Conservation (phyloP, 2,329 filamentous ascomycete genomes). For the Myriosclerotinia duriaeana region DNA sequence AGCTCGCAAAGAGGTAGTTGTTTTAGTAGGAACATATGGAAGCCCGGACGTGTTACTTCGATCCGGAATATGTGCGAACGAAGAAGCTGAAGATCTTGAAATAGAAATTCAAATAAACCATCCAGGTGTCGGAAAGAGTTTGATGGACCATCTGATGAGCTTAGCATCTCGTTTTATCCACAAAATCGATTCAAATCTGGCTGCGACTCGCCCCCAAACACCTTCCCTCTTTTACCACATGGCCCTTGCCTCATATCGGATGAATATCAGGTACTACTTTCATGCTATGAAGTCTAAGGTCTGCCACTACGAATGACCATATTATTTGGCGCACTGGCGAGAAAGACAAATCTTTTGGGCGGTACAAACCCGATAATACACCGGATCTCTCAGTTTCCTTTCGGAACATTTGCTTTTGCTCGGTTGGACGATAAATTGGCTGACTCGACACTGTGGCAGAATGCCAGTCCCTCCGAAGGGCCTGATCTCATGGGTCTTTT, state of each 20-base stretch:
- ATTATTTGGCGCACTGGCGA: not conserved
- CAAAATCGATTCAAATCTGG: not conserved
- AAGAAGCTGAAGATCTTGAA: slow-evolving; percentile 46
- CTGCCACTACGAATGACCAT: not conserved
- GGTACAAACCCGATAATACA: not conserved
- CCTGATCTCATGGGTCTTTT: not conserved
- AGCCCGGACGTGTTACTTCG: slow-evolving; percentile 53
- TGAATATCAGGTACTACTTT: not conserved
- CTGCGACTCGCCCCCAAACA: not conserved
- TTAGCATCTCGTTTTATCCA: not conserved
- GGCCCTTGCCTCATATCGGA: not conserved
- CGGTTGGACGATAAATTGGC: not conserved
- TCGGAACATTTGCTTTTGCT: not conserved
- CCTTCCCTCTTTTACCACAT: too few species aligned
- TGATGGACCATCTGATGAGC: slow-evolving; percentile 45
- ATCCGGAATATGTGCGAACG: slow-evolving; percentile 49
- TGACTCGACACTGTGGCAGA: not conserved
- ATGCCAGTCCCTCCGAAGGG: not conserved
- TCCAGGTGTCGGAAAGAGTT: slow-evolving; percentile 52
- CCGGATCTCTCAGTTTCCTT: not conserved
- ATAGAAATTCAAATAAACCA: slow-evolving; percentile 47
- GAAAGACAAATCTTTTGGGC: not conserved
- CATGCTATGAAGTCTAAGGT: slow-evolving; percentile 6
- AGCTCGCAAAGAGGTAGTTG: slow-evolving; percentile 47
- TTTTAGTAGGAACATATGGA: slow-evolving; percentile 52